These are phyloP conservation scores for Ophiostoma pallidulum DNA, from an alignment of 2,329 filamentous ascomycete species.

Conservation along the genomic window DNA sequence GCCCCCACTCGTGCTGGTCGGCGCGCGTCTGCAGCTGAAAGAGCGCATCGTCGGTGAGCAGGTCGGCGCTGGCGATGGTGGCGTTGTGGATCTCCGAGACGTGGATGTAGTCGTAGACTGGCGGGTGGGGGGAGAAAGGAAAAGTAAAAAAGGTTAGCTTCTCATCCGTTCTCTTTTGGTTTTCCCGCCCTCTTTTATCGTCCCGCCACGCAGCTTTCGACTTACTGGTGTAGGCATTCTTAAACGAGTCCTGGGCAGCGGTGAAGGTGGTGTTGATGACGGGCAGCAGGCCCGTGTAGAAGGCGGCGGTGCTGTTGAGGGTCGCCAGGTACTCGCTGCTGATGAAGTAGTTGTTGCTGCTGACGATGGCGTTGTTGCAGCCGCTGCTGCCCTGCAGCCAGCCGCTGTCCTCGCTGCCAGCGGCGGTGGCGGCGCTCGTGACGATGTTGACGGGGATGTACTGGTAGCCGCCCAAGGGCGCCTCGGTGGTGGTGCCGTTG, in stretches of 20 bases:
- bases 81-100: slow-evolving; percentile 52
- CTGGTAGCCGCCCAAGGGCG: slow-evolving; percentile 73
- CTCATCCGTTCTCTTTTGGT: too few species aligned
- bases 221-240: slow-evolving; percentile 54
- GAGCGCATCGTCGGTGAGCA: slow-evolving; percentile 52
- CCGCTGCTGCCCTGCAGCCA: slow-evolving; percentile 52
- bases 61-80: slow-evolving; percentile 46
- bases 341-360: slow-evolving; percentile 45
- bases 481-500: slow-evolving; percentile 57
- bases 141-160: not conserved
- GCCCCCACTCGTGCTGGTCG: slow-evolving; percentile 69
- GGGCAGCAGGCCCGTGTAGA: slow-evolving; percentile 45
- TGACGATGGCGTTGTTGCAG: slow-evolving; percentile 45
- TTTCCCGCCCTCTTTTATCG: too few species aligned
- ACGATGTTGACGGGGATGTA: slow-evolving; percentile 65
- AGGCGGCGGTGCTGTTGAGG: slow-evolving; percentile 46
- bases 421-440: slow-evolving; percentile 41
- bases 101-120: slow-evolving; percentile 52
- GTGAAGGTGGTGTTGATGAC: slow-evolving; percentile 45
- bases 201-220: not conserved
- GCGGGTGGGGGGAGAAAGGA: slow-evolving; percentile 1
- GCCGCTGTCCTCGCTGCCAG: slow-evolving; percentile 44
- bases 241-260: slow-evolving; percentile 38
- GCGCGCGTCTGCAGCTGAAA: slow-evolving; percentile 62
- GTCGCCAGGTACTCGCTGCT: slow-evolving; percentile 36